Percentiles rank a stretch among this genome's conserved stretches.
phyloP scores from a whole-genome alignment of 768 basidiomycete genomes.

The Lactarius sp. region DNA sequence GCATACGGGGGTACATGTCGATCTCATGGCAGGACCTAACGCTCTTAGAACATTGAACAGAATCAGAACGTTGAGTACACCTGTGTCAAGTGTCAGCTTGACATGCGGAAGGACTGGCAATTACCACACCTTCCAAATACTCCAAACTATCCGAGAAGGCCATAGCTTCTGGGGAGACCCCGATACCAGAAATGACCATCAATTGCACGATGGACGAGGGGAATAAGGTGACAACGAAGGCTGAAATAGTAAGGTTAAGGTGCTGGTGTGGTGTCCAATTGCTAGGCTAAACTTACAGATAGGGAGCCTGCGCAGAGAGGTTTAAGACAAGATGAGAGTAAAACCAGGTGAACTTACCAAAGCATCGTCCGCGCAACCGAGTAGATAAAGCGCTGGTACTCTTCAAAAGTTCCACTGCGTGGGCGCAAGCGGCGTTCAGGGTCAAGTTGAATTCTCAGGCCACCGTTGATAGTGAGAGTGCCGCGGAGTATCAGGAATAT shows the following conservation, averaged over 20 bases:
- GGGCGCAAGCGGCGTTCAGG: slow-evolving; percentile 41
- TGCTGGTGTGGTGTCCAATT: slow-evolving; percentile 7
- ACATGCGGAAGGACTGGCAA: slow-evolving; percentile 34
- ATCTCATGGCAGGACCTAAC: slow-evolving; percentile 48
- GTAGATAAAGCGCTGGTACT: slow-evolving; percentile 57
- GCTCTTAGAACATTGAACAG: slow-evolving; percentile 66
- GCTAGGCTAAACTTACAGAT: slow-evolving; percentile 41
- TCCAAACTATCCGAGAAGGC: slow-evolving; percentile 42
- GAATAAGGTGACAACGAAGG: slow-evolving; percentile 53
- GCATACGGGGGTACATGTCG: background rate
- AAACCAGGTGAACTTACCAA: slow-evolving; percentile 43
- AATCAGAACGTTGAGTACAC: slow-evolving; percentile 58
- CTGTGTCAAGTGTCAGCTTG: slow-evolving; percentile 34
- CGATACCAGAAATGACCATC: slow-evolving; percentile 43
- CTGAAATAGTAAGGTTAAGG: slow-evolving; percentile 34
- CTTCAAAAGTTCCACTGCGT: slow-evolving; percentile 33
- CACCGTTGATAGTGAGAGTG: slow-evolving; percentile 46
- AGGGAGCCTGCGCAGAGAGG: slow-evolving; percentile 45
- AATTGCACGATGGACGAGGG: slow-evolving; percentile 54
- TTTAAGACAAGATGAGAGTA: slow-evolving; percentile 10
- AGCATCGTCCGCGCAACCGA: slow-evolving; percentile 65
- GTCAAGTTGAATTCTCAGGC: slow-evolving; percentile 47
- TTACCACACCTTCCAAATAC: slow-evolving; percentile 27
- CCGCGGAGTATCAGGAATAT: slow-evolving; percentile 60
- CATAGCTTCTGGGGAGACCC: slow-evolving; percentile 42